Evolutionary conservation across 768 basidiomycete genomes (phyloP).

Genomic region (Tylopilus balloui): DNA sequence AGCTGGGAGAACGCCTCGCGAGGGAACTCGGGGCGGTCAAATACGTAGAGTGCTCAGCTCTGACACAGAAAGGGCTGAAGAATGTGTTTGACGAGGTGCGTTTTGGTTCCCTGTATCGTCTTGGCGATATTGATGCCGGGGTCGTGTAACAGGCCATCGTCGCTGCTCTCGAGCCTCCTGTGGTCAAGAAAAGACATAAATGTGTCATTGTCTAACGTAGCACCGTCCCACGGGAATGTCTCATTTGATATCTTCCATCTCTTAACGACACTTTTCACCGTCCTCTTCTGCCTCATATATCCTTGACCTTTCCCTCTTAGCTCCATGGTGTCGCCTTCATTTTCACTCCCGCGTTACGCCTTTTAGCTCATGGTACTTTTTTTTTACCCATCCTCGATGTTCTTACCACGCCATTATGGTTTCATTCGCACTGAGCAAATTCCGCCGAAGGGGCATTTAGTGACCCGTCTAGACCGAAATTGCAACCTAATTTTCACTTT

Average conservation of each 20-base stretch:
- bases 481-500: conserved; percentile 22
- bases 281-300: conserved; percentile 34
- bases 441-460: conserved; percentile 21
- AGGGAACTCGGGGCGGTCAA: conserved; percentile 97
- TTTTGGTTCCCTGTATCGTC: conserved; percentile 9
- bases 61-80: conserved; percentile 99
- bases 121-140: conserved; percentile 8
- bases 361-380: conserved; percentile 20
- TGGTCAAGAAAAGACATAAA: conserved; percentile 72
- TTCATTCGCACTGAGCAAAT: conserved; percentile 28
- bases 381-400: conserved; percentile 24
- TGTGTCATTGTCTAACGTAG: conserved; percentile 80
- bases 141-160: conserved; percentile 71
- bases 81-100: conserved; percentile 99
- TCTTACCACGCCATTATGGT: conserved; percentile 15
- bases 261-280: conserved; percentile 33
- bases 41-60: conserved; percentile 97
- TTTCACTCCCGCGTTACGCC: conserved; percentile 17
- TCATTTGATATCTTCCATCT: conserved; percentile 32
- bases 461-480: conserved; percentile 24
- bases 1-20: conserved; percentile 93
- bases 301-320: conserved; percentile 27
- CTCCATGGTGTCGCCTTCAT: conserved; percentile 21
- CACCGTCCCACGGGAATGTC: conserved; percentile 24
- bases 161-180: conserved; percentile 95